phyloP scores from a whole-genome alignment of 371 early-diverging fungal species.

The Funneliformis caledonium region DNA sequence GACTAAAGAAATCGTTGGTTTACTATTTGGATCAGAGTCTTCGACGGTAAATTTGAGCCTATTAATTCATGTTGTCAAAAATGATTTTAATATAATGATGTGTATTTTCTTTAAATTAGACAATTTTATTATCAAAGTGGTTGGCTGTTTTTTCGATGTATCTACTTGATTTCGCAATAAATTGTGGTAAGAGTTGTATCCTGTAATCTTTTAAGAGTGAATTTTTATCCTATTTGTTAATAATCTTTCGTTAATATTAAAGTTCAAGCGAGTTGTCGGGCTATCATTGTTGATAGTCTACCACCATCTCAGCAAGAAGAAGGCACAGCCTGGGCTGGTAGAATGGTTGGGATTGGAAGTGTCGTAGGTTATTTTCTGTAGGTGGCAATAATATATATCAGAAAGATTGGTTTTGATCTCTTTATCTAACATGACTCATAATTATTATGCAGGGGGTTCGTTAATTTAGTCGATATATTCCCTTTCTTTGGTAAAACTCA shows the following conservation, averaged over 20 bases:
- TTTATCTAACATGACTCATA: conserved; percentile 5
- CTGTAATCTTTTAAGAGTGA: background rate
- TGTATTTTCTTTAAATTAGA: conserved; percentile 45
- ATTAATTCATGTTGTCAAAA: background rate
- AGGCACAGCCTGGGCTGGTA: conserved; percentile 92
- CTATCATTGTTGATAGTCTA: conserved; percentile 85
- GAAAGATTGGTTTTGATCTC: background rate
- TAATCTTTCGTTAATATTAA: conserved; percentile 11
- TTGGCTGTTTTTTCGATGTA: conserved; percentile 85
- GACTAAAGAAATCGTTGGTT: conserved; percentile 70
- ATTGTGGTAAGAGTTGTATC: conserved; percentile 64
- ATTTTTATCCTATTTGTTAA: background rate
- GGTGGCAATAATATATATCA: conserved; percentile 6
- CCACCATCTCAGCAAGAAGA: conserved; percentile 81
- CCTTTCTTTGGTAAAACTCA: conserved; percentile 83
- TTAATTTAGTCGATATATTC: conserved; percentile 71
- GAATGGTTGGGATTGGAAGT: conserved; percentile 89
- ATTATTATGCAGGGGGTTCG: conserved; percentile 63
- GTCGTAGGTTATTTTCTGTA: conserved; percentile 85
- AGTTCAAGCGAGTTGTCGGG: conserved; percentile 86
- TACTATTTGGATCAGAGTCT: conserved; percentile 51
- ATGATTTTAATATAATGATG: background rate
- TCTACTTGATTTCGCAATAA: conserved; percentile 90
- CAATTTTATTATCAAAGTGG: conserved; percentile 52
- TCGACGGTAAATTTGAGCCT: conserved; percentile 46